Evolutionary conservation across 805 yeast species (phyloP), one percentile per base, ranked within the genome.

Genomic region (Cyberlindnera euphorbiae): DNA sequence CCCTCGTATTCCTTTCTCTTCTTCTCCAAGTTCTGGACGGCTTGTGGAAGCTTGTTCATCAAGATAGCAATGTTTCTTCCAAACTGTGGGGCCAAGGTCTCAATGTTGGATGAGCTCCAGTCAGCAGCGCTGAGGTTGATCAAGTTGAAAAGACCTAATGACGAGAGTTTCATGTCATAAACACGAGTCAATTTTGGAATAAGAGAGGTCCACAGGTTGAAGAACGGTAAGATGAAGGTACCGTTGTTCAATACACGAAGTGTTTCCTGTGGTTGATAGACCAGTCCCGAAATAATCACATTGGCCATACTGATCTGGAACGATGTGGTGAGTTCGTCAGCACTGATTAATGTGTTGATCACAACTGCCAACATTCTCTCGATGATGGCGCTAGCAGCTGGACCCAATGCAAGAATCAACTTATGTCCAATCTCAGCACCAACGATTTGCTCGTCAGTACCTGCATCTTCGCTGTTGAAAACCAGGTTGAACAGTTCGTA

Each of bases 81-180:
- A 14, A 82, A 49, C 32, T 73, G 68, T 8, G 75, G 66, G n/a
- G 70, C 53, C 13, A 68, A 45, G 3, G 56, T 40, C 10, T 52
- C 55, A 14, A 75, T 41, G 12, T 67, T 62, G 23, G 66, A 50
- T 9, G 57, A 46, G 1, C 52, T 47, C 17, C 59, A 32, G 10
- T 60, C 62, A 2, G 57, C 55, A 3, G 50, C 31, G 5, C 61
- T 39, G 14, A 62, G 26, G 15, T 52, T 46, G 8, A 55, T 44
- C 11, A 85, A 40, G 9, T 76, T 66, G 39, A 89, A 58, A 16
- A 82, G 54, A 0, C 93, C 94, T 45, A 90, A 59, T 3, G 76
- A 64, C 1, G 85, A 76, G 28, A 90, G 60, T 59, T 88, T 89
- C 56, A 86, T 67, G 59, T 90, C 97, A 51, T 73, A 84, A 3